Percentiles rank a stretch among this genome's conserved stretches.
Evolutionary conservation across 2,329 filamentous ascomycete genomes (phyloP).

Genomic region (Septoria linicola): DNA sequence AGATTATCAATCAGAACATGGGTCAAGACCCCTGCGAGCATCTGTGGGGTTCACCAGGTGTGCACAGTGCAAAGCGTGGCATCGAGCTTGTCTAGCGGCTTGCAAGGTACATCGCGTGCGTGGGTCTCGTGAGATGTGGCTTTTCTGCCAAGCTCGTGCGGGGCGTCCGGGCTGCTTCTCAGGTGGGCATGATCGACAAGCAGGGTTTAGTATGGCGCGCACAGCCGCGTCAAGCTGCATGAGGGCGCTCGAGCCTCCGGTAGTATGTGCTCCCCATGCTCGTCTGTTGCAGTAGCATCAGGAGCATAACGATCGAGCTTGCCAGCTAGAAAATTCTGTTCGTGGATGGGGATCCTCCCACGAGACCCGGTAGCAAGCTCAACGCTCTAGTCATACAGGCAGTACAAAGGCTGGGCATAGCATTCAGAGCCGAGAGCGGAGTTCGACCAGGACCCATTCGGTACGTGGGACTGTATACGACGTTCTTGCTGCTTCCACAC

Average conservation of each 20-base stretch:
- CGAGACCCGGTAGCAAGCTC: neutral
- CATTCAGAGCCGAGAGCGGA: neutral
- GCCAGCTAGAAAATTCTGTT: neutral
- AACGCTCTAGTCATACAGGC: neutral
- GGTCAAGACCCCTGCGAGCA: too few relatives aligned
- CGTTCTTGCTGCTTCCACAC: neutral
- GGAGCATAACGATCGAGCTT: neutral
- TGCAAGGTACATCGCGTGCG: too few relatives aligned
- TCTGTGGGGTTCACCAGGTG: too few relatives aligned
- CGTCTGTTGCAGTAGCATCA: neutral
- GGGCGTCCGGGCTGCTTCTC: neutral
- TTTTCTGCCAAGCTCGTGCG: neutral
- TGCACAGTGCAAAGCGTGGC: too few relatives aligned
- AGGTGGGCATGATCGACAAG: neutral
- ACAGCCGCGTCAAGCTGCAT: neutral
- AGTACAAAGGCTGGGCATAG: neutral
- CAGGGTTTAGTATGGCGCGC: neutral
- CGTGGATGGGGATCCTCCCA: neutral
- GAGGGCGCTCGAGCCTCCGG: neutral
- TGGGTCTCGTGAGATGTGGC: too few relatives aligned
- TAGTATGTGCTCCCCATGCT: neutral
- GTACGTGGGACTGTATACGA: neutral
- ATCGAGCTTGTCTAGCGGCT: too few relatives aligned
- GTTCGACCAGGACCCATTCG: neutral
- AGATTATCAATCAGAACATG: neutral